phyloP scores from a whole-genome alignment of 768 basidiomycete genomes.

The Sporobolomyces roseus region DNA sequence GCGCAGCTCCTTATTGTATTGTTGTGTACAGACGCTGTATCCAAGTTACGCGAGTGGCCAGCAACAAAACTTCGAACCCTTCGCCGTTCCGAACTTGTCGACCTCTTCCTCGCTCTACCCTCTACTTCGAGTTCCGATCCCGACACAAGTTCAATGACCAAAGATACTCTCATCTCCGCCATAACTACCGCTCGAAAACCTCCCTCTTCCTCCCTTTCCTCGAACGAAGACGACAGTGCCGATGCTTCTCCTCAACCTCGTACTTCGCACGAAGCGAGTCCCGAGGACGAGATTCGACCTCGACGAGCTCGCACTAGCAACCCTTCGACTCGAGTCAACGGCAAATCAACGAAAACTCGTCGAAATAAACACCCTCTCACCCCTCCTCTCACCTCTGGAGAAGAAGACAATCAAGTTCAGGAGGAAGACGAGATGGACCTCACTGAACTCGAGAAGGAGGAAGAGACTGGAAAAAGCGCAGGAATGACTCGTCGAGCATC shows the following conservation, averaged over 20 bases:
- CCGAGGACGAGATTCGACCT: not conserved
- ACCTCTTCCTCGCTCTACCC: slow-evolving; percentile 13
- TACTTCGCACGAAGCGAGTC: slow-evolving; percentile 29
- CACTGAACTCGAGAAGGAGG: slow-evolving; percentile 31
- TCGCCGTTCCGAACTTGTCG: slow-evolving; percentile 20
- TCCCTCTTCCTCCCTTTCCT: not conserved
- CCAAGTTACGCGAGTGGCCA: slow-evolving; percentile 11
- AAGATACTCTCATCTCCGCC: slow-evolving; percentile 14
- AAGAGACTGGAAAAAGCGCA: slow-evolving; percentile 48
- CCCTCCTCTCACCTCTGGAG: slow-evolving; percentile 22
- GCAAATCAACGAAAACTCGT: not conserved
- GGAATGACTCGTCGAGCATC: slow-evolving; percentile 15
- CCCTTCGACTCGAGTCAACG: not conserved
- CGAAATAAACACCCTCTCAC: slow-evolving; percentile 12
- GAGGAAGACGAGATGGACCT: slow-evolving; percentile 10
- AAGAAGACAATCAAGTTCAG: not conserved
- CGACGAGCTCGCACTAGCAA: slow-evolving; percentile 1
- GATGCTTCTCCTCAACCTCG: slow-evolving; percentile 23
- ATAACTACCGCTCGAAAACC: slow-evolving; percentile 18
- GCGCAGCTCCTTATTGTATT: not conserved
- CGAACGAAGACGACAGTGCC: slow-evolving; percentile 12
- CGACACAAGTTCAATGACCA: slow-evolving; percentile 7
- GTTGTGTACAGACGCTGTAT: not conserved
- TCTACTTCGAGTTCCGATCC: not conserved
- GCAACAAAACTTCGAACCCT: slow-evolving; percentile 14